A percentile compares a stretch with the other conserved stretches of the same genome.
Evolutionary conservation across 164 flowering plant genomes (phyloP).

Genomic region (Nymphaea colorata): DNA sequence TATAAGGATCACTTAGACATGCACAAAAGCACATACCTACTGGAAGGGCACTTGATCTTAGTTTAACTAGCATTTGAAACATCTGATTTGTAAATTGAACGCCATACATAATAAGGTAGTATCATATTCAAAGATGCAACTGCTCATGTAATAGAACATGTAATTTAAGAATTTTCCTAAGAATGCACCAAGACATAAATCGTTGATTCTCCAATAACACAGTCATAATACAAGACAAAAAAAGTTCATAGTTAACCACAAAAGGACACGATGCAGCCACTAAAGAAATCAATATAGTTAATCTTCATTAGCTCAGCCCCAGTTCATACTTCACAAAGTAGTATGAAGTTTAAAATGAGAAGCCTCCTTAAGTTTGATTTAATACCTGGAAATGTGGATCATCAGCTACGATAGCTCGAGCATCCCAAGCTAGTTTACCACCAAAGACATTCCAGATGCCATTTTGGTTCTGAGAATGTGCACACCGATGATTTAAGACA

Average conservation of each 20-base stretch:
- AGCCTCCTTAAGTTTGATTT: background rate
- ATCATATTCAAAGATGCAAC: too few relatives aligned
- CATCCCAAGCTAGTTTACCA: slow-evolving; percentile 94
- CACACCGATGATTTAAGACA: slow-evolving; percentile 95
- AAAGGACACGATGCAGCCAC: background rate
- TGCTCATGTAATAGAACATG: too few relatives aligned
- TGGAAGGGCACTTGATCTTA: too few relatives aligned
- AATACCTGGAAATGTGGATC: slow-evolving; percentile 98
- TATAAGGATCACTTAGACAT: too few relatives aligned
- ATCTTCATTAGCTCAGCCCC: background rate
- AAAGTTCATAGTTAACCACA: background rate
- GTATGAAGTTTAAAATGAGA: background rate
- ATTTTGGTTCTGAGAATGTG: slow-evolving; percentile 64
- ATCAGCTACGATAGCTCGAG: slow-evolving; percentile 85
- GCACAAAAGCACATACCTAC: too few relatives aligned
- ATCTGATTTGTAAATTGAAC: too few relatives aligned
- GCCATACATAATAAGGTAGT: too few relatives aligned
- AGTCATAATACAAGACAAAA: too few relatives aligned
- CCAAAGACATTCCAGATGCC: slow-evolving; percentile 98
- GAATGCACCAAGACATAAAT: too few relatives aligned
- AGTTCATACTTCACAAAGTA: background rate
- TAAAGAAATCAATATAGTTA: background rate
- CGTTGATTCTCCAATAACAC: too few relatives aligned
- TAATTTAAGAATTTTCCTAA: too few relatives aligned
- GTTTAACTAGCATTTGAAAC: too few relatives aligned